phyloP scores from a whole-genome alignment of 2,329 filamentous ascomycete species.

The Byssoonygena ceratinophila region DNA sequence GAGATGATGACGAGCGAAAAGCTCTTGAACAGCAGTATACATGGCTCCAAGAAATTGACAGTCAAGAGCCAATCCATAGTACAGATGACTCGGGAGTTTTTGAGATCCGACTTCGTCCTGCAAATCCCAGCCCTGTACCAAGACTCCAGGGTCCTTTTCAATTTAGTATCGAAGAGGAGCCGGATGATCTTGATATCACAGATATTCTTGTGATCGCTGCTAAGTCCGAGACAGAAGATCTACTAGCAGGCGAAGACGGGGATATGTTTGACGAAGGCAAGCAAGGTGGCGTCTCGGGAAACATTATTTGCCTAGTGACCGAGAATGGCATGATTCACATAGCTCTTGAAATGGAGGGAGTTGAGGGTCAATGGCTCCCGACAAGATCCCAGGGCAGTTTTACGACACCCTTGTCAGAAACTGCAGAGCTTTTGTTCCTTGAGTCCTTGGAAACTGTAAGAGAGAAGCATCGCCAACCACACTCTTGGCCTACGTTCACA shows the following conservation, averaged over 20 bases:
- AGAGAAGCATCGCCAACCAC: conserved; percentile 19
- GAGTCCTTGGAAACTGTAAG: conserved; percentile 37
- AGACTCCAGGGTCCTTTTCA: conserved; percentile 53
- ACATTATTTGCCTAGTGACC: conserved; percentile 49
- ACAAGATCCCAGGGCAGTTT: conserved; percentile 34
- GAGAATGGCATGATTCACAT: conserved; percentile 47
- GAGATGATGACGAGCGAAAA: conserved; percentile 36
- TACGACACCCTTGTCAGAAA: conserved; percentile 32
- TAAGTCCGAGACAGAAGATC: conserved; percentile 42
- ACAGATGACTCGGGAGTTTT: conserved; percentile 28
- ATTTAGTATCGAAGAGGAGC: conserved; percentile 40
- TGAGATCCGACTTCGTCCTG: conserved; percentile 48
- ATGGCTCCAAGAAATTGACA: conserved; percentile 49
- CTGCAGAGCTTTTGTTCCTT: conserved; percentile 35
- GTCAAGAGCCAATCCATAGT: conserved; percentile 41
- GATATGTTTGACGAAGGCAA: conserved; percentile 33
- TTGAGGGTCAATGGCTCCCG: conserved; percentile 55
- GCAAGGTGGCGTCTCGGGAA: conserved; percentile 45
- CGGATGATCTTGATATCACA: conserved; percentile 47
- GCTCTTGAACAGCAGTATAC: conserved; percentile 46
- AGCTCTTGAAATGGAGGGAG: conserved; percentile 51
- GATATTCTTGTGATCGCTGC: conserved; percentile 50
- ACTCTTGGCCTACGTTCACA: conserved; percentile 47
- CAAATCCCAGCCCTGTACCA: conserved; percentile 45
- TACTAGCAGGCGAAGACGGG: conserved; percentile 44